Conservation (phyloP, 441 rosid genomes). For the Pelargonium citronellum region DNA sequence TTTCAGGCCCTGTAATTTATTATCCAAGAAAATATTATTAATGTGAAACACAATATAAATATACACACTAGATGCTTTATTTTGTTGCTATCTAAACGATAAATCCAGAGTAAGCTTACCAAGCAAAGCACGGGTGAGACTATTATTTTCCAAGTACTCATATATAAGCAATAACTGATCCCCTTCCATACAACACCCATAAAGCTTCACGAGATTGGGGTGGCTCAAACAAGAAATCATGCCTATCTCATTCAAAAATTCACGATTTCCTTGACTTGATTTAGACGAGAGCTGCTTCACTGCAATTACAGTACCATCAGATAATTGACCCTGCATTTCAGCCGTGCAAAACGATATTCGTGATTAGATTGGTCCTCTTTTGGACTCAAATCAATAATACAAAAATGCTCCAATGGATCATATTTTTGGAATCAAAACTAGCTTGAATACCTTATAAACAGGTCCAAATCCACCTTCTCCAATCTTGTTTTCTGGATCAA, state of each 20-base stretch:
- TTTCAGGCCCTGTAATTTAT: constrained; percentile 34
- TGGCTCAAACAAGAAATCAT: constrained; percentile 61
- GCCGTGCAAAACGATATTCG: background rate
- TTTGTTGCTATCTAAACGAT: background rate
- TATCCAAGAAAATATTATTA: constrained; percentile 10
- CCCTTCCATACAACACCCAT: constrained; percentile 61
- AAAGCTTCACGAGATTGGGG: constrained; percentile 66
- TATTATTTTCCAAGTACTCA: constrained; percentile 74
- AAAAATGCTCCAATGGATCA: background rate
- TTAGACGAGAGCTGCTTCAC: constrained; percentile 67
- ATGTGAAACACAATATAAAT: background rate
- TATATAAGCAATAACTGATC: constrained; percentile 58
- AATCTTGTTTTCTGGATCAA: constrained; percentile 54
- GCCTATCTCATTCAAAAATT: constrained; percentile 63
- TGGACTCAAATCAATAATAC: background rate
- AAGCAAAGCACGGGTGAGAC: constrained; percentile 50
- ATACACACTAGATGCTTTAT: too few species aligned
- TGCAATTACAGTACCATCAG: constrained; percentile 52
- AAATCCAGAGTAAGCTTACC: constrained; percentile 34
- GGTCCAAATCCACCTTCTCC: constrained; percentile 90
- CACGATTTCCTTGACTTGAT: constrained; percentile 68
- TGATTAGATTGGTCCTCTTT: background rate
- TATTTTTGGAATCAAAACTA: background rate
- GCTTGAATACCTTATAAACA: constrained; percentile 54
- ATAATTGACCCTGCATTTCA: constrained; percentile 40